Conservation (phyloP, 2,329 filamentous ascomycete genomes). For the Fusarium equiseti region DNA sequence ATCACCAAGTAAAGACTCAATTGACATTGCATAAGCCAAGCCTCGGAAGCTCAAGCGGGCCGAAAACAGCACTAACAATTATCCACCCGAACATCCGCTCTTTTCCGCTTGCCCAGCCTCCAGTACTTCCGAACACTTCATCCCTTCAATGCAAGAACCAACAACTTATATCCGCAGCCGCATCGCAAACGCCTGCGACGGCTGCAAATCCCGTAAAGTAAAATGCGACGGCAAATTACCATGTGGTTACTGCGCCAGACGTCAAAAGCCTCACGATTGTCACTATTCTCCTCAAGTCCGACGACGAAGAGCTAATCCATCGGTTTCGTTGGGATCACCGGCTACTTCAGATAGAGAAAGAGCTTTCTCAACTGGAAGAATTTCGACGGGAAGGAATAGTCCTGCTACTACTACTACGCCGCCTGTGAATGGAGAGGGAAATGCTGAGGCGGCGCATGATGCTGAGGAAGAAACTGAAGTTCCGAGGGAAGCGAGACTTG, state of each 20-base stretch:
- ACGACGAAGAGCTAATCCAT: slow-evolving; percentile 51
- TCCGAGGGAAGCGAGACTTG: slow-evolving; percentile 63
- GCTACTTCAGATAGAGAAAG: slow-evolving; percentile 36
- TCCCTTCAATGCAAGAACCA: slow-evolving; percentile 40
- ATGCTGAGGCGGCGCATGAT: slow-evolving; percentile 12
- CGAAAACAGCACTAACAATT: slow-evolving; percentile 39
- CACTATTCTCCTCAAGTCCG: slow-evolving; percentile 60
- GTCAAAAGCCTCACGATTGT: slow-evolving; percentile 59
- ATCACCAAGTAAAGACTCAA: background rate
- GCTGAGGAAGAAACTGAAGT: slow-evolving; percentile 67
- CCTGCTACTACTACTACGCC: slow-evolving; percentile 3
- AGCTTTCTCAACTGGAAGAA: slow-evolving; percentile 8
- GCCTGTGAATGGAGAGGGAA: slow-evolving; percentile 1
- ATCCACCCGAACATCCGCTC: slow-evolving; percentile 29
- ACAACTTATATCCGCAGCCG: slow-evolving; percentile 55
- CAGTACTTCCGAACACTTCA: slow-evolving; percentile 30
- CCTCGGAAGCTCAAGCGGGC: slow-evolving; percentile 24
- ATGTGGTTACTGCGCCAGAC: slow-evolving; percentile 62
- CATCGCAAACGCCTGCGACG: slow-evolving; percentile 66
- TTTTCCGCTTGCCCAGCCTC: slow-evolving; percentile 23
- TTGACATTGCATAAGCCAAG: background rate
- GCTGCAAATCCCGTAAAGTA: slow-evolving; percentile 67
- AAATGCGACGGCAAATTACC: slow-evolving; percentile 68
- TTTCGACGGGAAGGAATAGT: background rate
- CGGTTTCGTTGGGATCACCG: slow-evolving; percentile 33